A percentile compares a stretch with the other conserved stretches of the same genome.
Evolutionary conservation across 1,284 basidiomycete genomes (phyloP).

Genomic region (Peniophora sp.): DNA sequence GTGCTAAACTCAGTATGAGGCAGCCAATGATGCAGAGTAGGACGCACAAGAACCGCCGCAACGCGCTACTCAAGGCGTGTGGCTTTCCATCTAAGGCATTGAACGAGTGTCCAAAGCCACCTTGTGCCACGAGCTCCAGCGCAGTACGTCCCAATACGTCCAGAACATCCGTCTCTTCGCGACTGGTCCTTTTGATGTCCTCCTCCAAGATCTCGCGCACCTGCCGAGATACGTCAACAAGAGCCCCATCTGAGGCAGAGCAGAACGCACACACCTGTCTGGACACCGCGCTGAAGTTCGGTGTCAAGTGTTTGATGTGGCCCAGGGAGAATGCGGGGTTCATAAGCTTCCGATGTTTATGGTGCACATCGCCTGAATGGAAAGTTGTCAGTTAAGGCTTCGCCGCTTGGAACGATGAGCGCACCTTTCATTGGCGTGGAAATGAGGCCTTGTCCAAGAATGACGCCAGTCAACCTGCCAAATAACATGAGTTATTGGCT

Average conservation of each 20-base stretch:
- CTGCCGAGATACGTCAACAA: background rate
- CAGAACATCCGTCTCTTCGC: slow-evolving; percentile 1
- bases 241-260: background rate
- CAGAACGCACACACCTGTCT: background rate
- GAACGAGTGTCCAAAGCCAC: slow-evolving; percentile 1
- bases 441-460: background rate
- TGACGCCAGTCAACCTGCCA: background rate
- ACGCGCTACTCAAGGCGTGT: background rate
- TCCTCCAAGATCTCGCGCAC: background rate
- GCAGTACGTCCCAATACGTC: background rate
- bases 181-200: background rate
- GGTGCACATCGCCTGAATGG: background rate
- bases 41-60: background rate
- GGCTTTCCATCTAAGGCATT: background rate
- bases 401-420: background rate
- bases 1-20: background rate
- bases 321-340: background rate
- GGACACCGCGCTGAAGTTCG: background rate
- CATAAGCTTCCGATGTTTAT: background rate
- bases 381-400: background rate
- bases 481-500: background rate
- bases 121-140: slow-evolving; percentile 1
- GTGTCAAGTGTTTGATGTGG: background rate
- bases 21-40: background rate
- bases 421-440: background rate